Evolutionary conservation across 1,139 yeast species (phyloP), one percentile per base, ranked within the genome.

Genomic region (Zhuliangozyma parablackwelliae): DNA sequence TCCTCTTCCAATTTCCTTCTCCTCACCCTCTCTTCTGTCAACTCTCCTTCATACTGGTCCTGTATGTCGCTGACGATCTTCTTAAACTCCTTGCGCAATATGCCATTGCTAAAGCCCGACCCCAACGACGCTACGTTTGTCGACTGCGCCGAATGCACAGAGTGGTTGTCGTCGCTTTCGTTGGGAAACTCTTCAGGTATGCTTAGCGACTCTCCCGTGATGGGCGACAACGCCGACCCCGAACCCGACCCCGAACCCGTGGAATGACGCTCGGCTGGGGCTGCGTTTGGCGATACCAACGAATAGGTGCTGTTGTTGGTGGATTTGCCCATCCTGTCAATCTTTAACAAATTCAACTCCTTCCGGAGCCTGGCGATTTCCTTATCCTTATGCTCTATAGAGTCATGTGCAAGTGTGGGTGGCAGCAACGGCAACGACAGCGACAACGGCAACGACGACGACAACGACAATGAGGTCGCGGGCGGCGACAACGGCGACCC

Each of bases 41-140:
- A 55, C 47, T 81, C 84, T 23, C 65, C 56, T 45, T 77, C 82
- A 49, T 82, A 82, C 43, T 74, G 78, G 32, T 69, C 75, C 44
- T 80, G 84, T 44, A 85, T 70, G 33, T 79, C 83, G 38, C 69
- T 65, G 1, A 84, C 81, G 30, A 84, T 72, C 49, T 77, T 78
- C 51, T 79, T 80, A 63, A 85, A 85, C 57, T 85, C 90, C 47
- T 80, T 75, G 40, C 89, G 69, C 48, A 85, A 62, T 2, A 82
- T 77, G 1, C 68, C 72, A 36, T 58, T 67, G 48, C 70, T 64
- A 45, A 53, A 60, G 8, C 55, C 53, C 23, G 32, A 27, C 2
- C 30, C 16, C 8, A 46, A 38, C n/a, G 31, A 47, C 20, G 58
- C 59, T 37, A 54, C 47, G 33, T 21, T 41, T 6, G n/a, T 31